Percentiles rank a stretch among this genome's conserved stretches.
Evolutionary conservation across 768 basidiomycete species (phyloP).

Genomic region (Hericium rajendrae): DNA sequence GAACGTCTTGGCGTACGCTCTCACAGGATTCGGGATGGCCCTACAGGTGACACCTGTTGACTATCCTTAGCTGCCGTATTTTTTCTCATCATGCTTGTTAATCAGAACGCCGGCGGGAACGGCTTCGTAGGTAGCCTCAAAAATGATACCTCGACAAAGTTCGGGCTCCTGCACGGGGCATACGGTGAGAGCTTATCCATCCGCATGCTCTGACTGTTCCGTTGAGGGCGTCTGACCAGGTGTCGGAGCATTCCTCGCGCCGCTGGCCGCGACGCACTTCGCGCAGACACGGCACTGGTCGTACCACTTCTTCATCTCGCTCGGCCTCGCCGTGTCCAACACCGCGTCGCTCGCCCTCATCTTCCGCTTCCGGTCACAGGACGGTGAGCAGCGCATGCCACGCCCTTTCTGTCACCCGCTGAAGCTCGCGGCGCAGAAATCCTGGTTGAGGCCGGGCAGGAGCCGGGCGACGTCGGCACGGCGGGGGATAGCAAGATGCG

Average conservation of each 20-base stretch:
- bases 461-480: conserved; percentile 21
- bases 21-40: conserved; percentile 38
- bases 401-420: background rate
- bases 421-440: conserved; percentile 15
- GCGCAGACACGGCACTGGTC: conserved; percentile 28
- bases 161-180: conserved; percentile 19
- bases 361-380: conserved; percentile 21
- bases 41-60: conserved; percentile 28
- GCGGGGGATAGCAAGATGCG: conserved; percentile 20
- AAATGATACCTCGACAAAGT: conserved; percentile 21
- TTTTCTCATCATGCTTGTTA: no score
- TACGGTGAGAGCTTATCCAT: conserved; percentile 14
- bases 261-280: conserved; percentile 34
- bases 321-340: conserved; percentile 17
- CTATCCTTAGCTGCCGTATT: no score
- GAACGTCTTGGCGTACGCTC: conserved; percentile 30
- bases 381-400: conserved; percentile 15
- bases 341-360: conserved; percentile 11
- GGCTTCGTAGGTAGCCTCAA: conserved; percentile 34
- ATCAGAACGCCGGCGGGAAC: conserved; percentile 39
- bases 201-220: background rate
- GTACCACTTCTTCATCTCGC: conserved; percentile 33
- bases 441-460: conserved; percentile 20
- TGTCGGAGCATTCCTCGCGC: conserved; percentile 30
- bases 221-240: conserved; percentile 8